Percentiles rank a stretch among this genome's conserved stretches.
Evolutionary conservation across 108 stramenopile species (phyloP).

Genomic region (Fistulifera pelliculosa): DNA sequence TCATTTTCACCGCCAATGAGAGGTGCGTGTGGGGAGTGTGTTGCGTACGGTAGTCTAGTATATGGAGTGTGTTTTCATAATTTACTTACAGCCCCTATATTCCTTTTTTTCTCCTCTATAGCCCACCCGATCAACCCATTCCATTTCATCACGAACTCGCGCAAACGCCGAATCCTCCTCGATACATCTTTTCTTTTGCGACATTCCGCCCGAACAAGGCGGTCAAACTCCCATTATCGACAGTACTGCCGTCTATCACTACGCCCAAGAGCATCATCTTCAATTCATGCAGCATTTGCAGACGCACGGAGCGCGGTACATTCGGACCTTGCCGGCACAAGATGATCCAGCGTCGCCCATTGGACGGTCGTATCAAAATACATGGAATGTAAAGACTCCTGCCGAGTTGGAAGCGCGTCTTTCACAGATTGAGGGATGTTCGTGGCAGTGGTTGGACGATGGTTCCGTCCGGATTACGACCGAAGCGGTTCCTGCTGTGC

Average conservation of each 20-base stretch:
- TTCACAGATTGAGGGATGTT: constrained; percentile 35
- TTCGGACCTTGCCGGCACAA: constrained; percentile 58
- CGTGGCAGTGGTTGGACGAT: constrained; percentile 62
- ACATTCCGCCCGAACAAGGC: constrained; percentile 50
- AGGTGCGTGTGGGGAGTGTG: constrained; percentile 5
- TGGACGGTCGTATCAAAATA: constrained; percentile 69
- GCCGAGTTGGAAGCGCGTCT: constrained; percentile 47
- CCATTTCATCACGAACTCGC: constrained; percentile 84
- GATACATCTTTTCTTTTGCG: constrained; percentile 76
- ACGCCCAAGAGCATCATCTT: constrained; percentile 40
- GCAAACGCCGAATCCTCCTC: constrained; percentile 61
- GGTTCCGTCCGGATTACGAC: constrained; percentile 53
- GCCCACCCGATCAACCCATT: constrained; percentile 64
- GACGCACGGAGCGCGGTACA: constrained; percentile 55
- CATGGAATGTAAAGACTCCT: constrained; percentile 38
- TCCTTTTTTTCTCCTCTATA: constrained; percentile 6
- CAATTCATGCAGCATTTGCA: constrained; percentile 53
- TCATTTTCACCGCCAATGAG: constrained; percentile 75
- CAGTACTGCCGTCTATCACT: constrained; percentile 59
- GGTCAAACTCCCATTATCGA: constrained; percentile 78
- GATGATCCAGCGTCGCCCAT: constrained; percentile 70
- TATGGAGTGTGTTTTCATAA: no score
- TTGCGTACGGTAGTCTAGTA: no score
- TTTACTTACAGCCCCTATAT: not conserved
- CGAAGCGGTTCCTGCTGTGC: constrained; percentile 56